Evolutionary conservation across 2,329 filamentous ascomycete genomes (phyloP).

Genomic region (Fusarium illudens): DNA sequence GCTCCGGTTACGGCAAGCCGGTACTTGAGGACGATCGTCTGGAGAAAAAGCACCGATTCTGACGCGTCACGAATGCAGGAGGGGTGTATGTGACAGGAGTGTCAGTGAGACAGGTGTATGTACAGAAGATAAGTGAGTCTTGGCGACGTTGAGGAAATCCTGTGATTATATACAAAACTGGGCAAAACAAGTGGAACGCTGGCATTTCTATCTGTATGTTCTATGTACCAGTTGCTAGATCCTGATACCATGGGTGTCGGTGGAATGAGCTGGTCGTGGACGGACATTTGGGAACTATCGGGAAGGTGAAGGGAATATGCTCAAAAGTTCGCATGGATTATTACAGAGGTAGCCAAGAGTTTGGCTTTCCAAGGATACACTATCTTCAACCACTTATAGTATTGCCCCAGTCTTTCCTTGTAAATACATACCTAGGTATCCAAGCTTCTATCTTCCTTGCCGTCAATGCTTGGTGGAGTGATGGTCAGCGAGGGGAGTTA

Average conservation of each 20-base stretch:
- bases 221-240: neutral
- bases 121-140: neutral
- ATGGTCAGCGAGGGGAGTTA: constrained; percentile 14
- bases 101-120: neutral
- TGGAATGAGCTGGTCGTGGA: neutral
- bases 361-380: neutral
- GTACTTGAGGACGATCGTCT: neutral
- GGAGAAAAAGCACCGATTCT: neutral
- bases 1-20: neutral
- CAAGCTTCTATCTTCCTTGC: neutral
- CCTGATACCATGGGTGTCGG: neutral
- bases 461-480: neutral
- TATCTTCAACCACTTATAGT: neutral
- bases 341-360: neutral
- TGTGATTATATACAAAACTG: neutral
- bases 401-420: neutral
- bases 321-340: neutral
- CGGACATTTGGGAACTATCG: neutral
- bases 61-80: neutral
- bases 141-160: neutral
- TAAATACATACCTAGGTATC: neutral
- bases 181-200: neutral
- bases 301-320: neutral
- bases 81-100: neutral
- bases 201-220: neutral